Evolutionary conservation across 2,329 filamentous ascomycete genomes (phyloP), one percentile per base, ranked within the genome.

Genomic region (Sporothrix variecibatus): DNA sequence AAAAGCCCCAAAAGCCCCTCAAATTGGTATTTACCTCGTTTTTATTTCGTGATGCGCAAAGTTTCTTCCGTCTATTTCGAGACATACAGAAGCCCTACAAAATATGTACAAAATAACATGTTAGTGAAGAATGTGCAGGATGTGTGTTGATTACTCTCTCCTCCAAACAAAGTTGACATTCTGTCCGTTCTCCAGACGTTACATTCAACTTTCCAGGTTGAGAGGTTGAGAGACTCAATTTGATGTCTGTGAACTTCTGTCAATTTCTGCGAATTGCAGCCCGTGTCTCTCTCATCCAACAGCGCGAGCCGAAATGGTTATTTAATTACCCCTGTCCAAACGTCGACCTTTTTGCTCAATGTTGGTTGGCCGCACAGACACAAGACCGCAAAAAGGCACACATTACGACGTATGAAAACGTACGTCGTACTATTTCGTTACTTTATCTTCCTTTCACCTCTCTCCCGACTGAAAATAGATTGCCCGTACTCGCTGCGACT

Each of bases 341-440:
- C 34, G 34, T 34, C 34, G 34, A 34, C 34, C 34, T 34, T 34
- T 64, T 64, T 23, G 17, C 23, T 64, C 34, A 12, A 34, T 11
- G 28, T 40, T 64, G 58, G 31, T 64, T 64, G 58, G 58, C 58
- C 58, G 58, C 58, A 64, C 58, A 40, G 58, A 64, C 58, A 64
- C 31, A 17, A 34, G 28, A 12, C 51, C 51, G n/a, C 51, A 12
- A 56, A 23, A 56, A 23, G n/a, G 51, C 51, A 26, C 23, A 56
- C 51, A 53, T 58, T 60, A 11, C 56, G 17, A 11, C 5, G 28
- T 60, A 60, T n/a, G 17, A n/a, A n/a, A n/a, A n/a, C n/a, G n/a
- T n/a, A n/a, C n/a, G n/a, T n/a, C n/a, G n/a, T n/a, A 51, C 46
- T 56, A 56, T 40, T 40, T 40, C 31, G 60, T 3, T 46, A 43